These are phyloP conservation scores for Pythium myriotylum DNA, from an alignment of 352 stramenopile genomes.

Conservation along the genomic window DNA sequence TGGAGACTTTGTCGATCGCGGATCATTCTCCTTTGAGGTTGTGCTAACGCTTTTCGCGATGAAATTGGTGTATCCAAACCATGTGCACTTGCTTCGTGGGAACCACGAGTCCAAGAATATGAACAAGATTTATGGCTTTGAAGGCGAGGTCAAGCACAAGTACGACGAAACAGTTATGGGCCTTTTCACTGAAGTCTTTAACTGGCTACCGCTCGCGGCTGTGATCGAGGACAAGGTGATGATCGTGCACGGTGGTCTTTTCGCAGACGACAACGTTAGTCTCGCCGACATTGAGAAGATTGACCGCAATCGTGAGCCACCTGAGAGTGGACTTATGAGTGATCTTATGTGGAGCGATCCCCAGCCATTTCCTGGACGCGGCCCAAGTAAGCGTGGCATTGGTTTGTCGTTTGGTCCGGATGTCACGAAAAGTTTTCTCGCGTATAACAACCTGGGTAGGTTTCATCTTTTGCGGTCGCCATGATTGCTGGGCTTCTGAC, in stretches of 20 bases:
- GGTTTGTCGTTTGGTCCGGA: conserved; percentile 98
- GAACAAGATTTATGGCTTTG: conserved; percentile 99
- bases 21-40: conserved; percentile 98
- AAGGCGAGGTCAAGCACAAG: conserved; percentile 99
- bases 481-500: neutral
- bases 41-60: conserved; percentile 97
- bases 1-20: conserved; percentile 99
- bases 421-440: conserved; percentile 96
- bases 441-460: conserved; percentile 94
- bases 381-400: conserved; percentile 96
- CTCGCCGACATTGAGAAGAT: conserved; percentile 96
- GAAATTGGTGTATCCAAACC: conserved; percentile 94
- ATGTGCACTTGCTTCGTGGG: conserved; percentile 94
- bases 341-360: conserved; percentile 96
- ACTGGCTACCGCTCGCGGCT: conserved; percentile 94
- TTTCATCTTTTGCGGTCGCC: neutral
- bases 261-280: conserved; percentile 93
- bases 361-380: conserved; percentile 95
- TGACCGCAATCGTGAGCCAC: conserved; percentile 94
- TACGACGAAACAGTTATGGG: conserved; percentile 99
- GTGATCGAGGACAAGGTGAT: conserved; percentile 95
- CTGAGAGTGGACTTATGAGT: conserved; percentile 92
- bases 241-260: conserved; percentile 98
- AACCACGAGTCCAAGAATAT: conserved; percentile 99
- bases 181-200: conserved; percentile 99